A percentile compares a stretch with the other conserved stretches of the same genome.
Conservation (phyloP, 306 rosid species). For the Lotus japonicus region DNA sequence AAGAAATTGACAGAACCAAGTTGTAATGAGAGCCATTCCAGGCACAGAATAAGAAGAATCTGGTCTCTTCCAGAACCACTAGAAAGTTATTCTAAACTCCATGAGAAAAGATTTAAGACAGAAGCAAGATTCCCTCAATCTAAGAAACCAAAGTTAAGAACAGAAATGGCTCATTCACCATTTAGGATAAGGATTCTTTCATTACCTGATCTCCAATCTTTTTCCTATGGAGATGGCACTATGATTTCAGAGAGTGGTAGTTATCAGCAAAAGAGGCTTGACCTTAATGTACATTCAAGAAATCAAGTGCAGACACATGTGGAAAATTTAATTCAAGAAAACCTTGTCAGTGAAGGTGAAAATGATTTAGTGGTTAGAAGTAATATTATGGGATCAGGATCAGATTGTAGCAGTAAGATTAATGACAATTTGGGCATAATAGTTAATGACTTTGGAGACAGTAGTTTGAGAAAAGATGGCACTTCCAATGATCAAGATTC, state of each 20-base stretch:
- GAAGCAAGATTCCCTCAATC: background rate
- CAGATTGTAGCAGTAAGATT: background rate
- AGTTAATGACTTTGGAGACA: constrained; percentile 7
- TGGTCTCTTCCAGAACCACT: constrained; percentile 26
- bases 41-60: background rate
- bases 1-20: constrained; percentile 17
- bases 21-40: background rate
- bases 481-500: constrained; percentile 6
- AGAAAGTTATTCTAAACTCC: background rate
- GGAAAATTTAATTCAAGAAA: constrained; percentile 6
- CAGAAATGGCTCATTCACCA: background rate
- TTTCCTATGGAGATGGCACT: background rate
- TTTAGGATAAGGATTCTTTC: constrained; percentile 20
- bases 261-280: background rate
- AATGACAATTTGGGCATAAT: background rate
- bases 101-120: background rate
- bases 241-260: background rate
- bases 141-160: background rate
- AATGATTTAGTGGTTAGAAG: background rate
- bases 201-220: constrained; percentile 21
- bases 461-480: background rate
- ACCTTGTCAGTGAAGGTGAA: background rate
- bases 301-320: background rate
- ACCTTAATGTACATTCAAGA: background rate
- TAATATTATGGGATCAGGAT: background rate